Conservation (phyloP, 768 basidiomycete species). For the Suillus americanus region DNA sequence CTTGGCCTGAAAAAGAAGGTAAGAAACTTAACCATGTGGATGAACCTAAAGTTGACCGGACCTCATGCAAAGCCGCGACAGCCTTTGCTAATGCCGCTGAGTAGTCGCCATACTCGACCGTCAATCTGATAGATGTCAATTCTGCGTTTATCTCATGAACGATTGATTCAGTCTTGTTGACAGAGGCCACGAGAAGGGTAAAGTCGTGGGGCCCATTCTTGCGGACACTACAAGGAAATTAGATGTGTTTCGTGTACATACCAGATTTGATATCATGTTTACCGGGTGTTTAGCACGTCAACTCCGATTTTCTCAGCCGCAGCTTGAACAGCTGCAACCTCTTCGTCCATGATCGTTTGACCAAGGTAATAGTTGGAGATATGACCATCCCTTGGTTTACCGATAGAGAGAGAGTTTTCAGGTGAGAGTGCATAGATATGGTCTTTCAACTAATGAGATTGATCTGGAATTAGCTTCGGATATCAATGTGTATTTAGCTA, state of each 20-base stretch:
- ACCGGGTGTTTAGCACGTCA: slow-evolving; percentile 84
- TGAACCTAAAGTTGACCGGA: slow-evolving; percentile 17
- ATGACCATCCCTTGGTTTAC: slow-evolving; percentile 76
- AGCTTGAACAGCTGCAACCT: slow-evolving; percentile 73
- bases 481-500: slow-evolving; percentile 4
- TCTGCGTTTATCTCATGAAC: slow-evolving; percentile 48
- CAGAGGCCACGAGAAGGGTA: slow-evolving; percentile 76
- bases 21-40: background rate
- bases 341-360: slow-evolving; percentile 67
- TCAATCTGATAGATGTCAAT: slow-evolving; percentile 49
- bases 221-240: slow-evolving; percentile 51
- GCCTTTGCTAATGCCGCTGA: slow-evolving; percentile 53
- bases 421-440: slow-evolving; percentile 73
- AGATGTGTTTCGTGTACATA: slow-evolving; percentile 5
- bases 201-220: slow-evolving; percentile 66
- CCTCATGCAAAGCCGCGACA: slow-evolving; percentile 60
- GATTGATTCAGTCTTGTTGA: slow-evolving; percentile 37
- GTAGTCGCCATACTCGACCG: slow-evolving; percentile 77
- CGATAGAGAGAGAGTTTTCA: slow-evolving; percentile 69
- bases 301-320: slow-evolving; percentile 75
- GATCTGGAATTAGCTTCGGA: background rate
- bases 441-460: slow-evolving; percentile 54
- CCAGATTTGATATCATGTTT: background rate
- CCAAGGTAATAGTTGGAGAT: slow-evolving; percentile 87
- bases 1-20: slow-evolving; percentile 50